Conservation (phyloP, 257 asterid genomes). For the Capsicum baccatum region DNA sequence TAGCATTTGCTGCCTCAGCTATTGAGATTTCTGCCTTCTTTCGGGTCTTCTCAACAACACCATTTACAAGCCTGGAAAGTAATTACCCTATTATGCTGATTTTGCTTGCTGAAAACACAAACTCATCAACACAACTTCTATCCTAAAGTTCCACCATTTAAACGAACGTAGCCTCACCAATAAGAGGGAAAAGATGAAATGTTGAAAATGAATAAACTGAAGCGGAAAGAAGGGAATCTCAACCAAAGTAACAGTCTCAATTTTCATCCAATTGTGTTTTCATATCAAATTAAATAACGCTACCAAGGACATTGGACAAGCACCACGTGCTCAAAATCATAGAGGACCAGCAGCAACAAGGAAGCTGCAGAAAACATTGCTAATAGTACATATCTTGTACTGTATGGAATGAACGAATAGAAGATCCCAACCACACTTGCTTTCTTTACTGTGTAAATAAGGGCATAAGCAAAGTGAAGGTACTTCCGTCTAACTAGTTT, state of each 20-base stretch:
- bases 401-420: neutral
- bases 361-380: neutral
- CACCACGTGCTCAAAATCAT: neutral
- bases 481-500: neutral
- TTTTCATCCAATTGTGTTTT: neutral
- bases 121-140: neutral
- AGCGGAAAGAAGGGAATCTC: neutral
- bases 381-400: neutral
- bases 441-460: too few species aligned
- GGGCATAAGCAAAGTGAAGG: too few species aligned
- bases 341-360: neutral
- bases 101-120: slow-evolving; percentile 8
- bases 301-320: neutral
- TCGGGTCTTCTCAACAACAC: slow-evolving; percentile 81
- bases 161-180: slow-evolving; percentile 7
- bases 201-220: neutral
- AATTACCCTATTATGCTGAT: neutral
- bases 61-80: slow-evolving; percentile 76
- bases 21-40: slow-evolving; percentile 72
- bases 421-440: neutral
- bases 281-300: neutral
- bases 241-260: neutral
- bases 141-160: slow-evolving; percentile 16
- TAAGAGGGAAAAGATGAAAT: slow-evolving; percentile 18
- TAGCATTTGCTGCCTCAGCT: slow-evolving; percentile 82